Base-by-base conservation (phyloP, 2,329 filamentous ascomycete species). In the Pseudogymnoascus sp. region DNA sequence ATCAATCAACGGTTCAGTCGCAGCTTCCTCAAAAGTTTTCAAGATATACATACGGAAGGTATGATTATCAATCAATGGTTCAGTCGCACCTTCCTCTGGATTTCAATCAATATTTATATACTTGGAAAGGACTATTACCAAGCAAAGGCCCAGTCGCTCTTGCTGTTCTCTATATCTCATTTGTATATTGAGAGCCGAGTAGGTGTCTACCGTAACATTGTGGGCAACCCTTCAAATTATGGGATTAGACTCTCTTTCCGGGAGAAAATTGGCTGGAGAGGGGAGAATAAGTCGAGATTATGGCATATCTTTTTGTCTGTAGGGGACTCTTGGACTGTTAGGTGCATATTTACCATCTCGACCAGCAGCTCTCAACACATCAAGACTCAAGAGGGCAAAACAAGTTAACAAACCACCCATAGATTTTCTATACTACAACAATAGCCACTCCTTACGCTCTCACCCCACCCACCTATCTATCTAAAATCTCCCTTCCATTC, bases 341-440 rank as follows among this genome's bases (percentile, higher is more conserved):
- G n/a, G 12, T 21, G 48, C 15, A 33, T 33, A 21, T 15, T 12
- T 33, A 15, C n/a, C 13, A 21, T 21, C 9, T 27, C 41, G 3
- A 13, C 17, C 17, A 25, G 2, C 5, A 44, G 1, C 41, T 21
- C 41, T 39, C 13, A 21, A 21, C 39, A 42, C 4, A 42, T 42
- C 39, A 27, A 33, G 5, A 17, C 27, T 17, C 17, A 44, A 27
- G 13, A 41, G 2, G 8, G 8, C 38, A 21, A 4, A 12, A 27
- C 8, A 33, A 55, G 21, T 55, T 55, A 33, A 55, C 27, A 55
- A 35, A 55, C 48, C 48, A 55, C 48, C 48, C 48, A 48, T 55
- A 55, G 48, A 55, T 55, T 55, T 55, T 55, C 48, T 55, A 55
- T 55, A 55, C 48, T 55, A 55, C 48, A 55, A 55, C 48, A 35